These are phyloP conservation scores for Agrocybe chaxingu DNA, from an alignment of 768 basidiomycete species.

Conservation along the genomic window DNA sequence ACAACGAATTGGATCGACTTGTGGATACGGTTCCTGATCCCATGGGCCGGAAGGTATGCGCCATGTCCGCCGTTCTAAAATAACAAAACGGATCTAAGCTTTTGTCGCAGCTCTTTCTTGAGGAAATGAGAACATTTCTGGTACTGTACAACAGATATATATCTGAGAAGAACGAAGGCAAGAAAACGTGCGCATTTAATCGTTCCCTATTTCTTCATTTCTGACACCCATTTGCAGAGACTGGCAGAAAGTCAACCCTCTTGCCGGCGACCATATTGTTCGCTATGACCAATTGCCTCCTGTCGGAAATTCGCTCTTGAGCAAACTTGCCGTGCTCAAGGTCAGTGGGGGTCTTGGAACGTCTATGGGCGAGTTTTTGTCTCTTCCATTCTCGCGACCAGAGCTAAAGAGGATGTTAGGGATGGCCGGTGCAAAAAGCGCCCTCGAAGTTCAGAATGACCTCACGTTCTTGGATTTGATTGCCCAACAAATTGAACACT, in stretches of 20 bases:
- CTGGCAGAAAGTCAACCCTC: slow-evolving; percentile 71
- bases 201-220: slow-evolving; percentile 61
- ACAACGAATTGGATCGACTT: slow-evolving; percentile 68
- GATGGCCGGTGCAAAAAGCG: slow-evolving; percentile 73
- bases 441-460: slow-evolving; percentile 84
- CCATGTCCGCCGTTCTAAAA: not conserved
- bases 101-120: slow-evolving; percentile 53
- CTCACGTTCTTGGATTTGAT: slow-evolving; percentile 87
- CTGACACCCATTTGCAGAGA: slow-evolving; percentile 46
- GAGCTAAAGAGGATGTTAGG: slow-evolving; percentile 43
- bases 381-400: not conserved
- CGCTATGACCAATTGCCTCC: slow-evolving; percentile 60
- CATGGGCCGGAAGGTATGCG: slow-evolving; percentile 50
- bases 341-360: slow-evolving; percentile 89
- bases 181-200: slow-evolving; percentile 57
- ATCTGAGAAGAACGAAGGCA: slow-evolving; percentile 60
- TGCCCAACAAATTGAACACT: slow-evolving; percentile 83
- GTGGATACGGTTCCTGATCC: slow-evolving; percentile 59
- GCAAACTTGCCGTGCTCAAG: slow-evolving; percentile 82
- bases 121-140: slow-evolving; percentile 85
- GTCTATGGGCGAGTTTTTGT: slow-evolving; percentile 58
- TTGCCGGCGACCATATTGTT: slow-evolving; percentile 67
- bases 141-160: slow-evolving; percentile 80
- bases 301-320: slow-evolving; percentile 52
- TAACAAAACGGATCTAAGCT: not conserved